These are phyloP conservation scores for Thelonectria discophora DNA, from an alignment of 2,329 filamentous ascomycete genomes.

Conservation along the genomic window DNA sequence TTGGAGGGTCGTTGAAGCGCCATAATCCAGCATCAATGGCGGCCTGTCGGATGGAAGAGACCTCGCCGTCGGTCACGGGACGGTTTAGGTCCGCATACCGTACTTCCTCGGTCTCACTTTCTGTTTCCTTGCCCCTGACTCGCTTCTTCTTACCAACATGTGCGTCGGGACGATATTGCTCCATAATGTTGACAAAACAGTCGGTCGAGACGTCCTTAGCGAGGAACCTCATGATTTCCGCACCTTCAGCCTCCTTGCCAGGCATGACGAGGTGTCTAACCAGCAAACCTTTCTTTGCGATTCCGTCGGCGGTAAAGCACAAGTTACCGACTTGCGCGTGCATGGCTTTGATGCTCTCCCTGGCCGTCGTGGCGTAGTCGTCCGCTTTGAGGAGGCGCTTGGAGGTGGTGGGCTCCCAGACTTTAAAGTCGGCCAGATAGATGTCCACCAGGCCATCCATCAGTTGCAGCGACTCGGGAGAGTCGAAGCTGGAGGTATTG, in stretches of 20 bases:
- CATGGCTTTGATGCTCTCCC: conserved; percentile 83
- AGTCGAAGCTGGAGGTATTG: conserved; percentile 86
- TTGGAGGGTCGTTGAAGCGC: conserved; percentile 76
- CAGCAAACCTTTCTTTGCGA: conserved; percentile 80
- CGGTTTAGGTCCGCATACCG: conserved; percentile 82
- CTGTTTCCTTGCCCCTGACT: conserved; percentile 29
- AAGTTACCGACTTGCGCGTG: conserved; percentile 83
- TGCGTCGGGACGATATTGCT: conserved; percentile 83
- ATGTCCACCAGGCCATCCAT: conserved; percentile 85
- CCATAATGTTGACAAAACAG: conserved; percentile 87
- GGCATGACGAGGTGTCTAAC: conserved; percentile 88
- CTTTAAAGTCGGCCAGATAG: conserved; percentile 89
- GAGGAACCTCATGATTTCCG: conserved; percentile 78
- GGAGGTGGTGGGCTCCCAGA: conserved; percentile 74
- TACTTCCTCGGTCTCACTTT: conserved; percentile 54
- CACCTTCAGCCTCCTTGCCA: conserved; percentile 76
- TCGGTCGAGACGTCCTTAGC: conserved; percentile 77
- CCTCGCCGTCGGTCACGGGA: conserved; percentile 57
- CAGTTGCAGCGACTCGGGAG: conserved; percentile 73
- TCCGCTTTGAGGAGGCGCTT: conserved; percentile 80
- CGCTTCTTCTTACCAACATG: conserved; percentile 77
- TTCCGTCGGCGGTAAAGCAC: conserved; percentile 81
- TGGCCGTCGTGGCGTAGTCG: conserved; percentile 75
- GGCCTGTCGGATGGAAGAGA: conserved; percentile 71
- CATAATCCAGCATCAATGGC: conserved; percentile 78